These are phyloP conservation scores for Yarrowia sp. DNA, from an alignment of 805 yeast species.

Conservation along the genomic window DNA sequence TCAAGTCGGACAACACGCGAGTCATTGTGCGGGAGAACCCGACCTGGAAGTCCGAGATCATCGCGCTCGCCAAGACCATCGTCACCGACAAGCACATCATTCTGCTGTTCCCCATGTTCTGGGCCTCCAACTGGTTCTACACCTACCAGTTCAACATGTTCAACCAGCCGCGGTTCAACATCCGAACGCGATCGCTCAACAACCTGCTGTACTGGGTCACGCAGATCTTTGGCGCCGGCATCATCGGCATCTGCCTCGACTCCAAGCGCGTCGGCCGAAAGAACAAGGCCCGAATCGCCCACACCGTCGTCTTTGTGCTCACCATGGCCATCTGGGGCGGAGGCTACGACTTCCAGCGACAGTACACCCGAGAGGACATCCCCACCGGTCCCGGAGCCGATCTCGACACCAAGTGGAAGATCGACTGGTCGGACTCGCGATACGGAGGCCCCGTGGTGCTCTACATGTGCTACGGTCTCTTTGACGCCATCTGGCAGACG, in stretches of 20 bases:
- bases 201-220: slow-evolving; percentile 59
- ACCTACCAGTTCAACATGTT: slow-evolving; percentile 61
- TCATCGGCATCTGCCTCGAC: slow-evolving; percentile 49
- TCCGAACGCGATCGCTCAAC: slow-evolving; percentile 61
- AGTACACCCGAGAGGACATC: slow-evolving; percentile 25
- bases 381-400: slow-evolving; percentile 12
- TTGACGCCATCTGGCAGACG: slow-evolving; percentile 60
- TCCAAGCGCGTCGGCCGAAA: slow-evolving; percentile 44
- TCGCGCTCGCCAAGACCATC: slow-evolving; percentile 44
- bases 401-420: slow-evolving; percentile 30
- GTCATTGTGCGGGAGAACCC: slow-evolving; percentile 50
- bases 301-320: slow-evolving; percentile 42
- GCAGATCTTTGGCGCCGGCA: slow-evolving; percentile 57
- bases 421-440: slow-evolving; percentile 48
- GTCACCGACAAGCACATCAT: slow-evolving; percentile 47
- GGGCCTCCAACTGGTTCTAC: slow-evolving; percentile 64
- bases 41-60: slow-evolving; percentile 47
- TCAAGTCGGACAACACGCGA: slow-evolving; percentile 50
- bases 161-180: slow-evolving; percentile 54
- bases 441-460: slow-evolving; percentile 62
- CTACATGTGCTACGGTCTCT: slow-evolving; percentile 60
- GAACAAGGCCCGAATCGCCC: slow-evolving; percentile 50
- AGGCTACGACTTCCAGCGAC: slow-evolving; percentile 35
- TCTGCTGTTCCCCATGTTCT: slow-evolving; percentile 58
- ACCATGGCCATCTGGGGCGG: slow-evolving; percentile 47